phyloP scores from a whole-genome alignment of 371 early-diverging fungal species.

The Apophysomyces sp. region DNA sequence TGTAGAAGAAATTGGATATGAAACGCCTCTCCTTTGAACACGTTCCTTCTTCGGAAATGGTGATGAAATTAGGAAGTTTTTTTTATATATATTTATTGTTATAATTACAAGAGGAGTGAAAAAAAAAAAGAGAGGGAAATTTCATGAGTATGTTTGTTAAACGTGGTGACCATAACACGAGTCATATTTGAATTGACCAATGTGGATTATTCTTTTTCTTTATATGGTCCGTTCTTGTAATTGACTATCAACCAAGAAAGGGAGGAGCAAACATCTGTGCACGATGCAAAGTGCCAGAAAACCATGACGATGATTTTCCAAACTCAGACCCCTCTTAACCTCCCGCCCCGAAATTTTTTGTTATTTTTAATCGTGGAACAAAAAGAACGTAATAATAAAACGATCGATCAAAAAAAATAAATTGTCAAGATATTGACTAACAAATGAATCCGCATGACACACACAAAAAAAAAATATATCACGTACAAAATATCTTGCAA shows the following conservation, averaged over 20 bases:
- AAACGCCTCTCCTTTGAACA: not conserved
- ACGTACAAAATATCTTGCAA: too few species aligned
- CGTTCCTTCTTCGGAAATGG: not conserved
- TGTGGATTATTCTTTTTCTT: not conserved
- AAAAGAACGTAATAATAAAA: not conserved
- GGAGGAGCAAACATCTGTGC: not conserved
- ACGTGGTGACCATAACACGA: not conserved
- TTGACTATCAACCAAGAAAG: not conserved
- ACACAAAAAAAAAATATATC: too few species aligned
- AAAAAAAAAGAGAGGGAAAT: not conserved
- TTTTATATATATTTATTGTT: too few species aligned
- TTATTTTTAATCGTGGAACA: not conserved
- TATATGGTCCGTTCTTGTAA: not conserved
- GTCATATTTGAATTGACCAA: not conserved
- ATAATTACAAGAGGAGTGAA: not conserved
- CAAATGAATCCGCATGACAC: too few species aligned
- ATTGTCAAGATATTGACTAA: too few species aligned
- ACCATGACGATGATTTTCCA: not conserved
- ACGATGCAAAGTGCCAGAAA: not conserved
- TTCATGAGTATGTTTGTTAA: not conserved
- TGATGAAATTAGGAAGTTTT: not conserved
- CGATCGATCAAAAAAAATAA: not conserved
- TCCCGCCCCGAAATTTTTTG: not conserved
- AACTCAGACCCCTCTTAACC: not conserved
- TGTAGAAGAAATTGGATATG: too few species aligned